phyloP scores from a whole-genome alignment of 2,329 filamentous ascomycete genomes.

The Botryotinia narcissicola region DNA sequence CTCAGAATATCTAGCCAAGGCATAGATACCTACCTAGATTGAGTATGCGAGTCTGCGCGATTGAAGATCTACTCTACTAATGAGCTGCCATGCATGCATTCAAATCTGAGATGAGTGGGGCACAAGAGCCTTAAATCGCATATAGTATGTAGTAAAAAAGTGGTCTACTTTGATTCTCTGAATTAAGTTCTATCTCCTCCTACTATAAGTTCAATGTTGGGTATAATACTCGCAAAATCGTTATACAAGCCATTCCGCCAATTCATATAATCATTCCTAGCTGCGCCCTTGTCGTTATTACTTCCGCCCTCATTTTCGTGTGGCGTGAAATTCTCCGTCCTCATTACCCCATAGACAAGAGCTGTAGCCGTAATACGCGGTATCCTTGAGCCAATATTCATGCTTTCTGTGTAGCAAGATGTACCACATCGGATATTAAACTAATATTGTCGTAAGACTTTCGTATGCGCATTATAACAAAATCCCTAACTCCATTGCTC shows the following conservation, averaged over 20 bases:
- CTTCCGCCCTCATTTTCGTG: neutral
- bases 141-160: neutral
- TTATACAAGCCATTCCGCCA: constrained; percentile 21
- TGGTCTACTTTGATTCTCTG: constrained; percentile 4
- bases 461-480: constrained; percentile 30
- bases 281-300: neutral
- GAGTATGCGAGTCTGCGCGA: constrained; percentile 6
- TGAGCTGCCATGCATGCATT: constrained; percentile 1
- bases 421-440: constrained; percentile 28
- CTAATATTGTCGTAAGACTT: constrained; percentile 34
- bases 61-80: neutral
- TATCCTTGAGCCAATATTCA: constrained; percentile 22
- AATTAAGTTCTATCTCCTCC: constrained; percentile 21
- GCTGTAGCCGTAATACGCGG: constrained; percentile 16
- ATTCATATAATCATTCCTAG: constrained; percentile 19
- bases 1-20: neutral
- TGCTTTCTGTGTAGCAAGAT: constrained; percentile 29
- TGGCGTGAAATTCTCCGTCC: constrained; percentile 8
- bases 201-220: constrained; percentile 21
- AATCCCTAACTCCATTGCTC: constrained; percentile 34
- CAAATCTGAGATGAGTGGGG: constrained; percentile 5
- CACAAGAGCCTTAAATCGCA: neutral
- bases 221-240: constrained; percentile 23
- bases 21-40: neutral
- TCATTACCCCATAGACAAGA: constrained; percentile 8